Percentiles rank a stretch among this genome's conserved stretches.
Conservation (phyloP, 2,329 filamentous ascomycete species). For the Chalaropsis thielavioides region DNA sequence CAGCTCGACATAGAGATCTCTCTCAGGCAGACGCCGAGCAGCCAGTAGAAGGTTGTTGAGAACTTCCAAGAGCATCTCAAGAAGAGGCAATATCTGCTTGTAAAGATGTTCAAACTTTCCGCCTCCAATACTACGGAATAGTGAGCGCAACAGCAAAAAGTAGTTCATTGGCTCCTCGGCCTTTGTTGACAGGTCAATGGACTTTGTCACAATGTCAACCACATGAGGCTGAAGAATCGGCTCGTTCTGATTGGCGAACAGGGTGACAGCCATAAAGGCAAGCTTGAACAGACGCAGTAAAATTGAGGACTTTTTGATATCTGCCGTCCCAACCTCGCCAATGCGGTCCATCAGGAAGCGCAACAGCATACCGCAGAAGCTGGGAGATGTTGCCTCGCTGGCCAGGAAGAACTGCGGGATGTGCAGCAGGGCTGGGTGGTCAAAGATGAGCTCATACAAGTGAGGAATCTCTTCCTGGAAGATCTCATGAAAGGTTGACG, state of each 20-base stretch:
- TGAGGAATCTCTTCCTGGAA: slow-evolving; percentile 95
- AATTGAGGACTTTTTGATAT: slow-evolving; percentile 86
- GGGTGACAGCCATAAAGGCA: slow-evolving; percentile 96
- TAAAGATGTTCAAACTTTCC: slow-evolving; percentile 96
- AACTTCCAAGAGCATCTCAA: slow-evolving; percentile 96
- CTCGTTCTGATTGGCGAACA: slow-evolving; percentile 91
- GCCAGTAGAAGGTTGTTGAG: slow-evolving; percentile 88
- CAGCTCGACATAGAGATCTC: slow-evolving; percentile 92
- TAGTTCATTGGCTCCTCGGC: slow-evolving; percentile 98
- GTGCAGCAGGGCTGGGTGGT: slow-evolving; percentile 85
- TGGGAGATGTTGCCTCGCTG: slow-evolving; percentile 94
- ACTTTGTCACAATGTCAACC: slow-evolving; percentile 92
- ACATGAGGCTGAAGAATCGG: slow-evolving; percentile 90
- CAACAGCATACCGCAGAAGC: slow-evolving; percentile 94
- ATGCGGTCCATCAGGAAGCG: slow-evolving; percentile 96
- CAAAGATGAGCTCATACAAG: slow-evolving; percentile 94
- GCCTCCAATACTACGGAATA: slow-evolving; percentile 93
- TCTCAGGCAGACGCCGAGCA: slow-evolving; percentile 75
- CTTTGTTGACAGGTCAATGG: slow-evolving; percentile 86
- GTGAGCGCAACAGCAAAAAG: slow-evolving; percentile 77
- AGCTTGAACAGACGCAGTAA: slow-evolving; percentile 89
- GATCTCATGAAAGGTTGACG: slow-evolving; percentile 94
- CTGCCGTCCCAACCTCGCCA: slow-evolving; percentile 80
- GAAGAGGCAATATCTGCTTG: slow-evolving; percentile 87
- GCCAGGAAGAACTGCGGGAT: slow-evolving; percentile 96